These are phyloP conservation scores for Colletotrichum spaethianum DNA, from an alignment of 2,329 filamentous ascomycete species.

Conservation along the genomic window DNA sequence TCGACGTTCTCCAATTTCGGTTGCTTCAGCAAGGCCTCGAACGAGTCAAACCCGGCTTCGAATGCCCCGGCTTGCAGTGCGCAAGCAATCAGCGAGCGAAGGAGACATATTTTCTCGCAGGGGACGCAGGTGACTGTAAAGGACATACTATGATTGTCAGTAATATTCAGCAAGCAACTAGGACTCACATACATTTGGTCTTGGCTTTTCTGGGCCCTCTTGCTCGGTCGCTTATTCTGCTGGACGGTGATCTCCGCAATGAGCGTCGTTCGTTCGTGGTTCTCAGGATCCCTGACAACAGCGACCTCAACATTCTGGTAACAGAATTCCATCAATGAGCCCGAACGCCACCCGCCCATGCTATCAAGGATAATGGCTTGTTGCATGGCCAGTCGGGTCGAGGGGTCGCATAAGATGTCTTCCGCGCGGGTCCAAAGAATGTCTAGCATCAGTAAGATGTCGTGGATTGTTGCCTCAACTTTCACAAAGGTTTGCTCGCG, in stretches of 20 bases:
- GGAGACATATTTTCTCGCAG: neutral
- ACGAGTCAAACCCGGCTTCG: slow-evolving; percentile 1
- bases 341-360: slow-evolving; percentile 2
- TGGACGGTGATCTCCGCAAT: neutral
- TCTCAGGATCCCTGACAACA: slow-evolving; percentile 2
- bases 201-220: slow-evolving; percentile 10
- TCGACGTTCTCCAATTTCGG: neutral
- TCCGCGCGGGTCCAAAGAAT: too few species aligned
- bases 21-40: neutral
- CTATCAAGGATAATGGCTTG: too few species aligned
- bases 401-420: too few species aligned
- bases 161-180: neutral
- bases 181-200: slow-evolving; percentile 5
- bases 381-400: too few species aligned
- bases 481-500: too few species aligned
- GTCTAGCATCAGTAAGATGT: too few species aligned
- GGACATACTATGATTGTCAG: slow-evolving; percentile 2
- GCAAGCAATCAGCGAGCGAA: neutral
- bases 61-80: neutral
- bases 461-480: too few species aligned
- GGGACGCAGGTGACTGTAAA: neutral
- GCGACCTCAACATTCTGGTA: slow-evolving; percentile 7
- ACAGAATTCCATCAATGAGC: slow-evolving; percentile 12
- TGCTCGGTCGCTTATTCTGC: slow-evolving; percentile 3
- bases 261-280: slow-evolving; percentile 1